Percentiles rank a stretch among this genome's conserved stretches.
Evolutionary conservation across 345 rosid genomes (phyloP).

Genomic region (Rhodamnia argentea): DNA sequence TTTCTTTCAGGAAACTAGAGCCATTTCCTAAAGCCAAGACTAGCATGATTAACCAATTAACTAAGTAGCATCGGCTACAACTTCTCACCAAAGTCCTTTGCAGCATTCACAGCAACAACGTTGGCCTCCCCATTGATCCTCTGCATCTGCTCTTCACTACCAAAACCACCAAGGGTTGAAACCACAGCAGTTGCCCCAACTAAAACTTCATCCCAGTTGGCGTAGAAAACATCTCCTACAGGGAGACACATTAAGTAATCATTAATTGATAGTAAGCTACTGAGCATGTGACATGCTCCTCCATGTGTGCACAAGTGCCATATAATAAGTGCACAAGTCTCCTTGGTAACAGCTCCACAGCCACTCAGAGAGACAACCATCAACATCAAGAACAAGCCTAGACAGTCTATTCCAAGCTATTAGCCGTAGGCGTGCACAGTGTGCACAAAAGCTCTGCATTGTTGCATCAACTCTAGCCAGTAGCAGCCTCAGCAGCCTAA

Average conservation of each 20-base stretch:
- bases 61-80: not conserved
- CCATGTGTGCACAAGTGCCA: not conserved
- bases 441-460: not conserved
- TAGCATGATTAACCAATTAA: not conserved
- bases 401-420: not conserved
- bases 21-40: not conserved
- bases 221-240: constrained; percentile 88
- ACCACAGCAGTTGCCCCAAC: constrained; percentile 81
- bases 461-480: not conserved
- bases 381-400: not conserved
- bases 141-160: constrained; percentile 84
- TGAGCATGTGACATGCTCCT: not conserved
- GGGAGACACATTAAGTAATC: not conserved
- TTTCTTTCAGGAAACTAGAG: not conserved
- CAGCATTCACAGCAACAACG: constrained; percentile 66
- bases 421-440: not conserved
- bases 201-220: constrained; percentile 93
- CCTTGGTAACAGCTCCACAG: not conserved
- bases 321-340: not conserved
- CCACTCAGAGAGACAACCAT: not conserved
- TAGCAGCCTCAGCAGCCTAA: not conserved
- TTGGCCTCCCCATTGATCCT: constrained; percentile 91
- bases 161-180: constrained; percentile 91
- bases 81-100: constrained; percentile 63
- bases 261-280: not conserved